Conservation (phyloP, 257 asterid genomes). For the Solanum bulbocastanum region DNA sequence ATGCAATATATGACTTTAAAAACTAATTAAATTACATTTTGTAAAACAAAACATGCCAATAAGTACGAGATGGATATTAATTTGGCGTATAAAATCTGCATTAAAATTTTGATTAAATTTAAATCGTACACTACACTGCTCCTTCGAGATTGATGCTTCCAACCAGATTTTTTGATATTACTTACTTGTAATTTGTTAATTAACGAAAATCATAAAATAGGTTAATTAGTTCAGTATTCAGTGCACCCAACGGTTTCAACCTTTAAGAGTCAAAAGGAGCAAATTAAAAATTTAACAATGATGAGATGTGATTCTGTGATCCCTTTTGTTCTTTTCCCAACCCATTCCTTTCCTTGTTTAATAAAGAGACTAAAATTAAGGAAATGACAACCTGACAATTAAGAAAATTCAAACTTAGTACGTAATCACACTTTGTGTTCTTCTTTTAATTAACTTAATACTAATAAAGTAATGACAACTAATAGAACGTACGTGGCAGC, state of each 20-base stretch:
- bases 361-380: not conserved
- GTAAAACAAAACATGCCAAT: too few species aligned
- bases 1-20: not conserved
- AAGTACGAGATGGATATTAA: too few species aligned
- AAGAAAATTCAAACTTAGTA: not conserved
- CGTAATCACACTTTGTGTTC: not conserved
- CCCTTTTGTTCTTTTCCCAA: not conserved
- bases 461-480: not conserved
- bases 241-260: not conserved
- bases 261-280: not conserved
- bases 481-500: not conserved
- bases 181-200: not conserved
- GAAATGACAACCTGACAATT: not conserved
- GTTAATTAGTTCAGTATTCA: not conserved
- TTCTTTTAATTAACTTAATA: not conserved
- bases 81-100: too few species aligned
- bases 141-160: too few species aligned
- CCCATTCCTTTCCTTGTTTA: not conserved
- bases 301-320: not conserved
- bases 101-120: rapidly evolving
- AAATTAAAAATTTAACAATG: not conserved
- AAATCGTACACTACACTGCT: too few species aligned
- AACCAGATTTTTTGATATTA: too few species aligned
- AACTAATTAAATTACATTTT: not conserved
- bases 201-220: not conserved